Base-by-base conservation (phyloP, 108 stramenopile species). In the Aurantiochytrium sp. region DNA sequence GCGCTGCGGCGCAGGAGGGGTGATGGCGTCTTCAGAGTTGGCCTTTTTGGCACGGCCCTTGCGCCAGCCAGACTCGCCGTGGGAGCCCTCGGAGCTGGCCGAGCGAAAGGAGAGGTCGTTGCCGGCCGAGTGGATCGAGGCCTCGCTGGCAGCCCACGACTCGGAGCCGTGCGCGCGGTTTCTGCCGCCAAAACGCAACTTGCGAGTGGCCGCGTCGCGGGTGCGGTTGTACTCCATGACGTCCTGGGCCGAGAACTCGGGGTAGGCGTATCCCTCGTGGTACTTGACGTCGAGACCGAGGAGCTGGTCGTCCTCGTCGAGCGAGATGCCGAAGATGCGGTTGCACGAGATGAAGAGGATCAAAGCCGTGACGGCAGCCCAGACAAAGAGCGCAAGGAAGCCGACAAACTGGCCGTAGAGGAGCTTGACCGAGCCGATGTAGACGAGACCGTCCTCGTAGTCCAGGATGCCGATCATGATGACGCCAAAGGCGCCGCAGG, bases 221-320 rank as follows among this genome's bases (percentile, higher is more conserved):
- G 73, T 81, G 45, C 73, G 73, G 73, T 81, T 81, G 73, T 81
- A 81, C 45, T 81, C 73, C 73, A 81, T 81, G 73, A 81, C 73
- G 39, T 81, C 73, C 73, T 81, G 73, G 21, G 73, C 73, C 6
- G 42, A 48, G 45, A 81, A 81, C 12, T 81, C 73, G 30, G 73
- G 73, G 73, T 81, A 81, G 17, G 73, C 73, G 3, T 81, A 81
- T 12, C 73, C 73, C 30, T 81, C 73, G 45, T 81, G 73, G 45
- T 81, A 81, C 73, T 81, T 81, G 73, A 81, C 73, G 30, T 81
- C 73, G 30, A 81, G 73, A 4, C 73, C 73, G 39, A 81, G 73
- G 45, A 81, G 73, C 73, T 81, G 73, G 45, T 81, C 73, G 30
- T 81, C 73, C 45, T 81, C 73, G 39, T 81, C 73, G 73, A 81